Evolutionary conservation across 2,329 filamentous ascomycete species (phyloP).

Genomic region (Passalora sequoiae): DNA sequence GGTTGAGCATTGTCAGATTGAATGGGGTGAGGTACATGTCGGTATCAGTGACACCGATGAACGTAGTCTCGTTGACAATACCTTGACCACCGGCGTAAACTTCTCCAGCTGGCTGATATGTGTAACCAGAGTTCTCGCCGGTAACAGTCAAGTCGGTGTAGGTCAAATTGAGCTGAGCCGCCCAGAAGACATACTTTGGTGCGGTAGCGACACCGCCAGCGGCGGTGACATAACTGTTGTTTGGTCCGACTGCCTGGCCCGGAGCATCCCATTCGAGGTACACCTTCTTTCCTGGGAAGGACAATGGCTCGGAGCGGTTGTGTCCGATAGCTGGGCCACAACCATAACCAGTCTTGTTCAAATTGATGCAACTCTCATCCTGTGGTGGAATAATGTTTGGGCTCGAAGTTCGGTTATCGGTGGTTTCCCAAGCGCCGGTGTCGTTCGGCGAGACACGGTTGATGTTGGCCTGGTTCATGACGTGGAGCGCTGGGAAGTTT

Average conservation of each 20-base stretch:
- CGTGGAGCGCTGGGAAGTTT: slow-evolving; percentile 68
- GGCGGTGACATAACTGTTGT: slow-evolving; percentile 72
- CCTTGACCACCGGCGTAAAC: slow-evolving; percentile 64
- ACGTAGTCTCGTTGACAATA: slow-evolving; percentile 69
- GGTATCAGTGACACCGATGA: slow-evolving; percentile 67
- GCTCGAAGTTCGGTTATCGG: slow-evolving; percentile 54
- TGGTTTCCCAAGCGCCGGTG: slow-evolving; percentile 59
- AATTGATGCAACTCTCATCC: slow-evolving; percentile 54
- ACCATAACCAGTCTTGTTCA: slow-evolving; percentile 49
- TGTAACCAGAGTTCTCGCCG: slow-evolving; percentile 55
- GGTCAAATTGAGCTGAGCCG: slow-evolving; percentile 60
- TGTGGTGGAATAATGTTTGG: slow-evolving; percentile 45
- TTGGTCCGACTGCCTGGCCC: slow-evolving; percentile 65
- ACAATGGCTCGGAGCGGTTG: slow-evolving; percentile 66
- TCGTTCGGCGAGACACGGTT: slow-evolving; percentile 60
- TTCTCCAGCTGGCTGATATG: slow-evolving; percentile 65
- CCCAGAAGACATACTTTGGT: slow-evolving; percentile 69
- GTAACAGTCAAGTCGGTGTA: slow-evolving; percentile 60
- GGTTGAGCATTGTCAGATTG: slow-evolving; percentile 68
- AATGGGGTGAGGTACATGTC: slow-evolving; percentile 68
- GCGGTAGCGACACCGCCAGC: slow-evolving; percentile 44
- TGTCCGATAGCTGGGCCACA: slow-evolving; percentile 62
- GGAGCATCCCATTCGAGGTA: slow-evolving; percentile 68
- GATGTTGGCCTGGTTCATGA: slow-evolving; percentile 73
- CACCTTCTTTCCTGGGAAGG: slow-evolving; percentile 67